Base-by-base conservation (phyloP, 345 rosid species). In the Populus deltoides region DNA sequence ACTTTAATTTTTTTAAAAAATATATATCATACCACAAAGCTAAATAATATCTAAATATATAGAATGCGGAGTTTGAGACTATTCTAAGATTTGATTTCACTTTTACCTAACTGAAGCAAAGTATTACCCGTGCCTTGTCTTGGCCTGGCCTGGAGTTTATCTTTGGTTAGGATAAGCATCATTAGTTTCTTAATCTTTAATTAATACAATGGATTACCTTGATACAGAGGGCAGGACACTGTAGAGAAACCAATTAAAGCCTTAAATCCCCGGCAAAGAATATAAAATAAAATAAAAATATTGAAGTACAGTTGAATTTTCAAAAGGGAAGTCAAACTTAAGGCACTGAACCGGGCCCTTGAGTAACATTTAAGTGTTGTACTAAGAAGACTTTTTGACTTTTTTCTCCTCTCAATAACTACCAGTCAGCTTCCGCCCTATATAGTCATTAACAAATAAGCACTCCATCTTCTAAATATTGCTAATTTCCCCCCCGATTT, bases 61-160 rank as follows among this genome's bases (percentile, higher is more conserved):
- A 41, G 3, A 41, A 41, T 53, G 11, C 53, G 22, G n/a, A 29
- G 57, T 55, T 53, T 9, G 74, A 4, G 24, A 3, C 25, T 67
- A 72, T 38, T 9, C 2, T 10, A 8, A 75, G 55, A 22, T 17
- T 18, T 20, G 45, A 33, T 66, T 29, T 75, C 72, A 66, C 65
- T 66, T 31, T 66, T 70, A 24, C 61, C 68, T 38, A 9, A 49
- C 31, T 33, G 63, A 77, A 62, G 70, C 61, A 68, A n/a, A 70
- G 79, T 45, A 7, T 4, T 59, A 17, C n/a, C 57, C 1, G 1
- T 11, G 27, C n/a, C 29, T n/a, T 57, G 29, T 57, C 63, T n/a
- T 8, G 63, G 27, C 6, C 36, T 33, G 6, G 36, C 36, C 35
- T 57, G 63, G 15, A n/a, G 29, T 57, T 3, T 3, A n/a, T 33